These are phyloP conservation scores for Iris macrosiphon DNA, from an alignment of 106 monocot genomes.

Conservation along the genomic window DNA sequence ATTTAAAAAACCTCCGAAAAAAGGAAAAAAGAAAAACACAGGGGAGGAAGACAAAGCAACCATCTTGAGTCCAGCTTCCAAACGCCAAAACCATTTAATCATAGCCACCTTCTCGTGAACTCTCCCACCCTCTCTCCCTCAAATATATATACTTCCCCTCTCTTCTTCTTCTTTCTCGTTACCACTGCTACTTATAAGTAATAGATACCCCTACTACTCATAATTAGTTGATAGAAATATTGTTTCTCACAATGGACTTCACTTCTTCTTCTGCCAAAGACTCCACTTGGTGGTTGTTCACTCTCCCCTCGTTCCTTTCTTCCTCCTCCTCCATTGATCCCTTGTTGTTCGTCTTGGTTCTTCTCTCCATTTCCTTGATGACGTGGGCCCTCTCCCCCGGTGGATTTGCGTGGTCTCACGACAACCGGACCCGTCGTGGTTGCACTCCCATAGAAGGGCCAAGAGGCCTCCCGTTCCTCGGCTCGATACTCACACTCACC, in stretches of 20 bases:
- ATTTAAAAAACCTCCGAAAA: too few species aligned
- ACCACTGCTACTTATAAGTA: too few species aligned
- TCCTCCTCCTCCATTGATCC: constrained; percentile 18
- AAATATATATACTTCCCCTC: too few species aligned
- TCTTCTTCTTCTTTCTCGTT: too few species aligned
- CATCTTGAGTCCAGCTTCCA: too few species aligned
- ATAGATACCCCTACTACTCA: too few species aligned
- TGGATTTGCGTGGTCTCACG: constrained; percentile 46
- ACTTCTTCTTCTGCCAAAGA: constrained; percentile 12
- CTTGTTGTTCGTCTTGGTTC: constrained; percentile 17
- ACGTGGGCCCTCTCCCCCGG: constrained; percentile 48
- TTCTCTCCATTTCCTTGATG: constrained; percentile 25
- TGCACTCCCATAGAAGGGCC: constrained; percentile 44
- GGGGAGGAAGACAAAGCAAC: too few species aligned
- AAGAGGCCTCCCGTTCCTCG: constrained; percentile 72
- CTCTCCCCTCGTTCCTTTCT: constrained; percentile 38
- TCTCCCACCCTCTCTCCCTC: too few species aligned
- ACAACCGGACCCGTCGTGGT: constrained; percentile 25
- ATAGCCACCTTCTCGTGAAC: too few species aligned
- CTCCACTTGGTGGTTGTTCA: constrained; percentile 44
- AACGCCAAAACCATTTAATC: too few species aligned
- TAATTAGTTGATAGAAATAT: too few species aligned
- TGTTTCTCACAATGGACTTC: neutral
- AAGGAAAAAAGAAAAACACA: too few species aligned
- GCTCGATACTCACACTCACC: constrained; percentile 60